These are phyloP conservation scores for Tremella fuciformis DNA, from an alignment of 768 basidiomycete genomes.

Conservation along the genomic window DNA sequence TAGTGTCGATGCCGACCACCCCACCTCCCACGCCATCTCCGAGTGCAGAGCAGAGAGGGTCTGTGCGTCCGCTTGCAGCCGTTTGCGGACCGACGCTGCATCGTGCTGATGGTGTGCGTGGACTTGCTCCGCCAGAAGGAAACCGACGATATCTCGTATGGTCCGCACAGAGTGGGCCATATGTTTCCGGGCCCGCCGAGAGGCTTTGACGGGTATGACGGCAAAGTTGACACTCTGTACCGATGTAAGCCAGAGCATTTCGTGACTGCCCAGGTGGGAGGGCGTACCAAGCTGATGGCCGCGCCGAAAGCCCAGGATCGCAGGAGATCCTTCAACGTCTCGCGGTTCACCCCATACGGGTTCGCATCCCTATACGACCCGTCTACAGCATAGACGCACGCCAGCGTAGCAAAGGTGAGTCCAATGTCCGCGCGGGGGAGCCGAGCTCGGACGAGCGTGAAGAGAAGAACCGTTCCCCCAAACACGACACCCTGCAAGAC, in stretches of 20 bases:
- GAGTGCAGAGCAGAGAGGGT: conserved; percentile 1
- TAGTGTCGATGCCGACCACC: conserved; percentile 5
- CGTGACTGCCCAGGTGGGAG: not conserved
- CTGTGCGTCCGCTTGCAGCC: conserved; percentile 3
- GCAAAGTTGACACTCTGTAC: conserved; percentile 10
- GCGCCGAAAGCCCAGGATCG: conserved; percentile 14
- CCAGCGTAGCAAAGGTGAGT: conserved; percentile 10
- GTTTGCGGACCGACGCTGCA: conserved; percentile 3
- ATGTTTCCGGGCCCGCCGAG: not conserved
- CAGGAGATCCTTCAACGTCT: conserved; percentile 13
- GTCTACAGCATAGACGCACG: conserved; percentile 18
- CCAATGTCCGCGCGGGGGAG: conserved; percentile 10
- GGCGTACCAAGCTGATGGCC: conserved; percentile 15
- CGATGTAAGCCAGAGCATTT: not conserved
- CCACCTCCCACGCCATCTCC: conserved; percentile 6
- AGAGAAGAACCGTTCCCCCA: not conserved
- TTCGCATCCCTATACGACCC: conserved; percentile 6
- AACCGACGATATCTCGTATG: conserved; percentile 8
- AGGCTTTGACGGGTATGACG: conserved; percentile 13
- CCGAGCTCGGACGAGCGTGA: conserved; percentile 2
- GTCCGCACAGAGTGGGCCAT: not conserved
- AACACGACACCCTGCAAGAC: conserved; percentile 11
- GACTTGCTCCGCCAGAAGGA: not conserved
- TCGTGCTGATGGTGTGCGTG: not conserved
- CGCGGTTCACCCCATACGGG: conserved; percentile 8